These are phyloP conservation scores for Thermothelomyces thermophilus DNA, from an alignment of 2,329 filamentous ascomycete genomes.

Conservation along the genomic window DNA sequence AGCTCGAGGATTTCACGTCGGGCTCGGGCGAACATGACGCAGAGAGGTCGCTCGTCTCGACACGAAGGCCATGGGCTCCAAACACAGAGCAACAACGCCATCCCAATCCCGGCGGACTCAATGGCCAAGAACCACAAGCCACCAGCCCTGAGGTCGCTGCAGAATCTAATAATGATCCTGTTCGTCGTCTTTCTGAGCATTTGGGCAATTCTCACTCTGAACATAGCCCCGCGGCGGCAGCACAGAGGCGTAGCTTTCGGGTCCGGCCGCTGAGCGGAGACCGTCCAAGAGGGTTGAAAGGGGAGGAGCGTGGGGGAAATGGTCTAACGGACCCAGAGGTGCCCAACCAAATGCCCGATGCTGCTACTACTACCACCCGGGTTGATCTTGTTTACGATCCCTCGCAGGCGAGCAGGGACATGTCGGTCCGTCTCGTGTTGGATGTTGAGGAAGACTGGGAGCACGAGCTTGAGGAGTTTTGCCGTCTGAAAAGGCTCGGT, in stretches of 20 bases:
- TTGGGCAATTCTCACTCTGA: too few species aligned
- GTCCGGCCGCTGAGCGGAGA: neutral
- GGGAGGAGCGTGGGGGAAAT: too few species aligned
- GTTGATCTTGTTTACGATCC: constrained; percentile 15
- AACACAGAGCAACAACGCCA: neutral
- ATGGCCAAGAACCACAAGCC: neutral
- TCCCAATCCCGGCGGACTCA: neutral
- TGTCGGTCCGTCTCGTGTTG: constrained; percentile 7
- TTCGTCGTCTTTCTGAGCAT: neutral
- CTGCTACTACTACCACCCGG: neutral
- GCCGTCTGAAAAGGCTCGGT: constrained; percentile 15
- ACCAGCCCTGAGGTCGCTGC: neutral
- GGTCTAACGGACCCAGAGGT: neutral
- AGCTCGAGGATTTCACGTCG: neutral
- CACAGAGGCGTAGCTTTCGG: too few species aligned
- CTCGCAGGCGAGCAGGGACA: constrained; percentile 11
- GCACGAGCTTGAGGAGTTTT: constrained; percentile 14
- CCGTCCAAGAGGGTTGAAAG: neutral
- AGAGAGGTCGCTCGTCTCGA: neutral
- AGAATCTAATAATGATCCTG: neutral
- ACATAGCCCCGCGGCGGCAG: too few species aligned
- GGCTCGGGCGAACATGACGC: neutral
- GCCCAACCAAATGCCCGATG: neutral
- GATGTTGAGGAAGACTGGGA: constrained; percentile 15
- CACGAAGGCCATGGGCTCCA: neutral